Base-by-base conservation (phyloP, 1,139 yeast species). In the Suhomyces terraborum region DNA sequence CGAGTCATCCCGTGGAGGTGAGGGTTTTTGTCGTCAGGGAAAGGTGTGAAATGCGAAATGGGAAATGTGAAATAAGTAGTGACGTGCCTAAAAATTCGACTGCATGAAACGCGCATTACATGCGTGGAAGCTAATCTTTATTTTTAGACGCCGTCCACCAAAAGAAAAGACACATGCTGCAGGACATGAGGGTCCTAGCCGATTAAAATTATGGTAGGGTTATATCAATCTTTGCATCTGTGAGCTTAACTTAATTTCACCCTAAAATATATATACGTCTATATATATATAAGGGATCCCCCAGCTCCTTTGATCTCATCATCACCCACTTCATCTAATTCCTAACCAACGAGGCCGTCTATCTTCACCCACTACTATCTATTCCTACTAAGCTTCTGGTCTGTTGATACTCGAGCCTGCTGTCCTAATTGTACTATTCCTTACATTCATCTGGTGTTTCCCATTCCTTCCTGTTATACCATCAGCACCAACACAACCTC, bases 81-180 rank as follows among this genome's bases (percentile, higher is more conserved):
- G 30, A 21, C 30, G 20, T 27, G 42, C 31, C 33, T 35, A 28
- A 40, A 26, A 36, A 37, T 41, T 38, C 44, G 27, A 21, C 32
- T 41, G 45, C 45, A 38, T 38, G 41, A 41, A 38, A 41, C 45
- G 41, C 41, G 39, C 45, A 41, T 34, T 32, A 41, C 30, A 41
- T 41, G 45, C 28, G 38, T 41, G 22, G 45, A 41, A 41, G 39
- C 32, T 35, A 32, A 41, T 38, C 36, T 38, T 38, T 41, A 38
- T 41, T 41, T 41, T 36, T 36, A 33, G 40, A 28, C 32, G 32
- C 22, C 27, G 32, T 17, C 17, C n/a, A 21, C 32, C 16, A 30
- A 25, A 33, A 29, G 36, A 14, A 33, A 27, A 38, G 32, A 35
- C 35, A 31, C 26, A 35, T 32, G 18, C 34, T 25, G 38, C 37